Conservation (phyloP, 306 rosid species). For the Astragalus membranaceus region DNA sequence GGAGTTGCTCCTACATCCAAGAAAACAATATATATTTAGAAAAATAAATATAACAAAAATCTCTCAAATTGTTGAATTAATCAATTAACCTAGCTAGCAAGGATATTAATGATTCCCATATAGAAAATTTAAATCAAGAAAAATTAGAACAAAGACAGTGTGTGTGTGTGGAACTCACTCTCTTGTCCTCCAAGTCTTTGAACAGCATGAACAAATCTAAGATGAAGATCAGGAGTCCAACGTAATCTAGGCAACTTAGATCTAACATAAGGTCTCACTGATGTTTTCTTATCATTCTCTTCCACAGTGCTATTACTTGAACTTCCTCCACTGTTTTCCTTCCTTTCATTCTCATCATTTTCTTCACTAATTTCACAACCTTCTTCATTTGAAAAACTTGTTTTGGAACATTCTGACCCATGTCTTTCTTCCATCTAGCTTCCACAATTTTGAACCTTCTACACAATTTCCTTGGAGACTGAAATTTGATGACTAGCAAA, state of each 20-base stretch:
- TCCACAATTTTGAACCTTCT: neutral
- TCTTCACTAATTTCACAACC: constrained; percentile 30
- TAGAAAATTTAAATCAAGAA: neutral
- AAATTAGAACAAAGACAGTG: neutral
- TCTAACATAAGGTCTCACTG: constrained; percentile 88
- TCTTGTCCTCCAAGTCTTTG: constrained; percentile 96
- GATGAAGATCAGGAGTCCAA: constrained; percentile 94
- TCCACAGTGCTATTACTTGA: constrained; percentile 92
- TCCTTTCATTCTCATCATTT: constrained; percentile 30
- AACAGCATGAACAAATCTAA: constrained; percentile 80
- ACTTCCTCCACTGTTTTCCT: constrained; percentile 50
- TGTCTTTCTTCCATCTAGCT: constrained; percentile 27
- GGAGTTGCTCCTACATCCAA: constrained; percentile 81
- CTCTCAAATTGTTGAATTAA: neutral
- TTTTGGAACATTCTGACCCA: constrained; percentile 52
- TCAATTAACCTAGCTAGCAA: neutral
- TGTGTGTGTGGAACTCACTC: constrained; percentile 39
- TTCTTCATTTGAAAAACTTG: constrained; percentile 33
- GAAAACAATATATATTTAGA: neutral
- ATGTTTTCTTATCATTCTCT: constrained; percentile 50
- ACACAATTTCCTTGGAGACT: neutral
- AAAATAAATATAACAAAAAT: neutral
- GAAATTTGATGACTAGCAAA: neutral
- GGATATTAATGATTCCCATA: neutral
- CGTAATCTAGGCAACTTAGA: constrained; percentile 86